These are phyloP conservation scores for Fusarium secorum DNA, from an alignment of 2,329 filamentous ascomycete genomes.

Conservation along the genomic window DNA sequence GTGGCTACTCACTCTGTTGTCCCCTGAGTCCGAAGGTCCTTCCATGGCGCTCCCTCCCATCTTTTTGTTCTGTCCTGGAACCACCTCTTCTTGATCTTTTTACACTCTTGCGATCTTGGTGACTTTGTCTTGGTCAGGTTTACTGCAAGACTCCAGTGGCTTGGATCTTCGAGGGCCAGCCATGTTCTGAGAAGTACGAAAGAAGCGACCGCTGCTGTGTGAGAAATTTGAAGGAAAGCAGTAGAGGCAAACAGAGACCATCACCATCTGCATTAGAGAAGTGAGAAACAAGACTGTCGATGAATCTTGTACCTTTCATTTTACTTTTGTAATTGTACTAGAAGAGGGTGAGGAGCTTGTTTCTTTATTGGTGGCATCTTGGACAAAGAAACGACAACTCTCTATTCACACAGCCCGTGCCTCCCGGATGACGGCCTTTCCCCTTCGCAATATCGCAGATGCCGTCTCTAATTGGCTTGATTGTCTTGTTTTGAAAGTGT, in stretches of 20 bases:
- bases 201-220: neutral
- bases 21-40: fast-evolving
- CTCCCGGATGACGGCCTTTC: neutral
- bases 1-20: neutral
- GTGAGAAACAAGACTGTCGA: too few species aligned
- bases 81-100: neutral
- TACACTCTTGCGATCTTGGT: neutral
- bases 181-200: neutral
- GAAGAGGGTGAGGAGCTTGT: neutral
- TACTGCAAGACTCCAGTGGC: neutral
- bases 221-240: neutral
- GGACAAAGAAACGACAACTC: neutral
- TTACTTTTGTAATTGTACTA: neutral
- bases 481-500: neutral
- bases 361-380: neutral
- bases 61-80: neutral
- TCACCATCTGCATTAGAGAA: neutral
- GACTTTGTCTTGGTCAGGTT: neutral
- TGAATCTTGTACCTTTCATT: neutral
- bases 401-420: neutral
- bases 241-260: neutral
- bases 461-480: neutral
- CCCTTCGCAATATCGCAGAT: neutral
- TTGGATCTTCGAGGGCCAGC: neutral
- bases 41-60: neutral